Percentiles rank a stretch among this genome's conserved stretches.
phyloP scores from a whole-genome alignment of 148 eudicot species.

The Dianthus caryophyllus region DNA sequence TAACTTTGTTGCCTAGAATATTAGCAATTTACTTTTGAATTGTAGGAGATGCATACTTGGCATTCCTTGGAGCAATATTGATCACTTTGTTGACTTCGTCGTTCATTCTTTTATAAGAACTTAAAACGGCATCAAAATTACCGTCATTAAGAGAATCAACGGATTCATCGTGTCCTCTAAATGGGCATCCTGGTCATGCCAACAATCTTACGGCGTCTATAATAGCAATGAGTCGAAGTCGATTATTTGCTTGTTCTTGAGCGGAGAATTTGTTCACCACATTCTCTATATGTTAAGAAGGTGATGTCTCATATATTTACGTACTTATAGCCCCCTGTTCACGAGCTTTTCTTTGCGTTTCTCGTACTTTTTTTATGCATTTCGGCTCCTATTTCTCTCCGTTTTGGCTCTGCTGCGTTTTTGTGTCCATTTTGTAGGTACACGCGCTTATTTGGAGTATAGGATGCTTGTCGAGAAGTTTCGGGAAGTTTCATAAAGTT shows the following conservation, averaged over 20 bases:
- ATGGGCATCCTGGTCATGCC: not conserved
- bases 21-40: not conserved
- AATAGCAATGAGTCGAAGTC: not conserved
- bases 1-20: not conserved
- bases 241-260: not conserved
- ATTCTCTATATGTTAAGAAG: not conserved
- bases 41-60: not conserved
- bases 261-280: not conserved
- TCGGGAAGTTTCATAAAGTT: too few relatives aligned
- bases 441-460: too few relatives aligned
- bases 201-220: not conserved
- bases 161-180: slow-evolving; percentile 5
- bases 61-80: not conserved
- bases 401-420: too few relatives aligned
- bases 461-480: too few relatives aligned
- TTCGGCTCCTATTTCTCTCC: too few relatives aligned
- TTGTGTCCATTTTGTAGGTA: too few relatives aligned
- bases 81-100: not conserved
- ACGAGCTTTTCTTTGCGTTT: too few relatives aligned
- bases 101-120: not conserved
- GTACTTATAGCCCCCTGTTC: too few relatives aligned
- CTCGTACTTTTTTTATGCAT: too few relatives aligned
- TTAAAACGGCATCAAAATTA: not conserved
- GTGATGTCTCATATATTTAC: too few relatives aligned
- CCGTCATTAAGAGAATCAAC: not conserved